Evolutionary conservation across 768 basidiomycete species (phyloP), one percentile per base, ranked within the genome.

Genomic region (Cantharellus cinnabarinus): DNA sequence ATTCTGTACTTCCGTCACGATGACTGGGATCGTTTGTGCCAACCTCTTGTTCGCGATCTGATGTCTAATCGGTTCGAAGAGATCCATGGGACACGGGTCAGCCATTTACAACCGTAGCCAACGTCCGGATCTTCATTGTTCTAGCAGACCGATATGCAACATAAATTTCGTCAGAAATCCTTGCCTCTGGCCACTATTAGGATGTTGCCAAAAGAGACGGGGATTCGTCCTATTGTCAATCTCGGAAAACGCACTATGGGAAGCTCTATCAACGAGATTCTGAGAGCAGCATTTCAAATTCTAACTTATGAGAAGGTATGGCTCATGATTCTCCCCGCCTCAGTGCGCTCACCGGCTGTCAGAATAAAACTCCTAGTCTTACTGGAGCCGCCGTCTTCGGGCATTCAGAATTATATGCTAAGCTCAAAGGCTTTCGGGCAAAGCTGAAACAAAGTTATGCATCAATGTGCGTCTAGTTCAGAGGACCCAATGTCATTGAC

Each of bases 201-300:
- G 2, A 74, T 97, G 4, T 72, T 99, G 20, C 95, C 95, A 0
- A 99, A 98, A 68, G 93, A 93, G 60, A 87, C 81, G 2, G 95
- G 95, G 0, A 89, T 98, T 2, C 76, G 95, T 39, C 93, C 93
- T 0, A 94, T 98, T 61, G 86, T 95, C 37, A 98, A 99, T 66
- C 73, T 98, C 50, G 76, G 81, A n/a, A 68, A 66, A 7, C 64
- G 63, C 41, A 60, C 66, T 2, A 60, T 62, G 41, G 64, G 64
- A 2, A 72, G 73, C 35, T 89, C 89, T 1, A 91, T 95, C 71
- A 99, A 98, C 67, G 82, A 88, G 65, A 76, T 89, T 35, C 75
- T 98, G 38, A 80, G 84, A 64, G 77, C 82, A 3, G 79, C 90
- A 0, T 95, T 97, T 65, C 79, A 84, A 56, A 87, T 97, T 56